Base-by-base conservation (phyloP, 176 grass and related monocot genomes). In the Canna indica region DNA sequence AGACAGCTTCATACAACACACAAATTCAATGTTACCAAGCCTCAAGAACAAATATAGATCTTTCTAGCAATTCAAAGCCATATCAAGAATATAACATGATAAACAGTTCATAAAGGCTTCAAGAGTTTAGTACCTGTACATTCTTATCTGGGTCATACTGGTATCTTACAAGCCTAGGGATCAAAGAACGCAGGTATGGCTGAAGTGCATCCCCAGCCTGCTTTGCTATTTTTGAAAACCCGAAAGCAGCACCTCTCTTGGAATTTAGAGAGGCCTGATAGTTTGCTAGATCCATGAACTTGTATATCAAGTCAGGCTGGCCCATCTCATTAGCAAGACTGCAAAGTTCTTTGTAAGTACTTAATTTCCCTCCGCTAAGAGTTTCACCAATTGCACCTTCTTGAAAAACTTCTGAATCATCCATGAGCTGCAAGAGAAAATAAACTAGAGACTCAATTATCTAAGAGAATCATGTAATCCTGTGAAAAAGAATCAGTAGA, bases 141-240 rank as follows among this genome's bases (percentile, higher is more conserved):
- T 96, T 96, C 77, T 96, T 96, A 83, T 96, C 92, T 77, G 92
- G 92, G 67, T 96, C 92, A 47, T 96, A 89, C 62, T 96, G 92
- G 66, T 96, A 91, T 28, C 92, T 81, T 26, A 96, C 78, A 81
- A 96, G 92, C 83, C 88, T 91, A 75, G 92, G 92, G 80, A 96
- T 91, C 81, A 96, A 85, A 81, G 88, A 71, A 62, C 76, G 78
- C 62, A 96, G 66, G 85, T 96, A 82, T 42, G 92, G 88, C 68
- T 89, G 83, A 87, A 96, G 92, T 50, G 79, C 92, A 69, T 96
- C 92, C 54, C 92, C 88, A 85, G 92, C 92, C 80, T 96, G 88
- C 79, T 91, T 89, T 66, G 92, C 92, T 80, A 96, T 96, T 79
- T 96, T 96, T 39, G 92, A 91, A 86, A 96, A 96, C 71, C 92